Conservation (phyloP, 78 protist species). For the Tieghemostelium lacteum region DNA sequence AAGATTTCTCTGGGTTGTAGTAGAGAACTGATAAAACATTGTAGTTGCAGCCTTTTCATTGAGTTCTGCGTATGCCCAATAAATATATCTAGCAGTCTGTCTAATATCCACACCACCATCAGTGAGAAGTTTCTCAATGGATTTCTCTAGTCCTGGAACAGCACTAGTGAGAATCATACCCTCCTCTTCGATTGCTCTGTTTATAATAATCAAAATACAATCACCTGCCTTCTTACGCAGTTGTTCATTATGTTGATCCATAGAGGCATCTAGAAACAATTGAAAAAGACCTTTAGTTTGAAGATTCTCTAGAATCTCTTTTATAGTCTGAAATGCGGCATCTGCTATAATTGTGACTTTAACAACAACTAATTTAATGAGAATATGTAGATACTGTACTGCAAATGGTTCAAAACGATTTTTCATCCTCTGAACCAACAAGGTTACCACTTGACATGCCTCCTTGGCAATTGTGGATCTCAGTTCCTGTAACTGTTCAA, state of each 20-base stretch:
- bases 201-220: conserved; percentile 4
- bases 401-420: conserved; percentile 66
- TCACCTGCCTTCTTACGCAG: conserved; percentile 26
- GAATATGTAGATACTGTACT: conserved; percentile 15
- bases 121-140: conserved; percentile 5
- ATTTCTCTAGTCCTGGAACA: conserved; percentile 21
- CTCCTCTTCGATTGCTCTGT: conserved; percentile 14
- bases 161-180: conserved; percentile 25
- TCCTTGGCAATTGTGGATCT: conserved; percentile 71
- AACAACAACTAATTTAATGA: conserved; percentile 44
- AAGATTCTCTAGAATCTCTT: conserved; percentile 14
- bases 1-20: conserved; percentile 71
- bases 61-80: conserved; percentile 53
- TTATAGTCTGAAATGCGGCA: conserved; percentile 23
- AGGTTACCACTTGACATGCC: conserved; percentile 39
- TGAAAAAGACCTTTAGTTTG: conserved; percentile 19
- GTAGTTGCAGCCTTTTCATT: conserved; percentile 25
- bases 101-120: conserved; percentile 61
- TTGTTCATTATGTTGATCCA: conserved; percentile 53
- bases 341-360: conserved; percentile 50
- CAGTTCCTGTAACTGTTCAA: conserved; percentile 60
- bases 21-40: conserved; percentile 23
- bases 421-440: conserved; percentile 5
- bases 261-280: conserved; percentile 7
- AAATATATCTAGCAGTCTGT: conserved; percentile 24